A percentile compares a stretch with the other conserved stretches of the same genome.
Conservation (phyloP, 228 moss, liverwort and hornwort genomes). For the Sphagnum magellanicum region DNA sequence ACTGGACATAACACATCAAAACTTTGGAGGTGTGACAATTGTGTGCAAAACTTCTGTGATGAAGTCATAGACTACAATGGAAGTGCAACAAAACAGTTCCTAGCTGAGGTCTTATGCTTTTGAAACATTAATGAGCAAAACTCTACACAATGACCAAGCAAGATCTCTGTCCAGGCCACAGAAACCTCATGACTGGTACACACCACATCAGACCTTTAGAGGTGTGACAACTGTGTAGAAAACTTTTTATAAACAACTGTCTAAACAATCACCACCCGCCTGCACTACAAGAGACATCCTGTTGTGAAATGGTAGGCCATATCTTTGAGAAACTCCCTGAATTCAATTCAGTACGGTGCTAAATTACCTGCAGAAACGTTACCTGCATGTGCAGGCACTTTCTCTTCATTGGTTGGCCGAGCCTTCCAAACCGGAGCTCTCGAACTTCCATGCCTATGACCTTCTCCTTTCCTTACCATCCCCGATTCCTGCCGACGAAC, state of each 20-base stretch:
- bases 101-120: too few relatives aligned
- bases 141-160: too few relatives aligned
- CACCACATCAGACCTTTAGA: background rate
- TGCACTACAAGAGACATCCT: slow-evolving; percentile 3
- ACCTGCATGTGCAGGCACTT: slow-evolving; percentile 1
- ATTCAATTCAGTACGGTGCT: background rate
- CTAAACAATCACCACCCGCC: background rate
- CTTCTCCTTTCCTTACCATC: slow-evolving; percentile 35
- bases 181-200: too few relatives aligned
- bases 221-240: background rate
- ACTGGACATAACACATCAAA: too few relatives aligned
- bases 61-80: too few relatives aligned
- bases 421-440: slow-evolving; percentile 5
- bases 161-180: too few relatives aligned
- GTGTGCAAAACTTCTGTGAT: background rate
- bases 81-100: too few relatives aligned
- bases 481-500: slow-evolving; percentile 1
- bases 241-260: slow-evolving; percentile 2
- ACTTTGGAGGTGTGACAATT: background rate
- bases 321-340: background rate
- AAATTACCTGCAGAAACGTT: background rate
- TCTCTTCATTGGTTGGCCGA: slow-evolving; percentile 10
- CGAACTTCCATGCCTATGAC: slow-evolving; percentile 20
- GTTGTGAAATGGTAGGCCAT: background rate
- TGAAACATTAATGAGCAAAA: too few relatives aligned